A percentile compares a stretch with the other conserved stretches of the same genome.
Conservation (phyloP, 1,284 basidiomycete species). For the Ceratobasidium papillatum region DNA sequence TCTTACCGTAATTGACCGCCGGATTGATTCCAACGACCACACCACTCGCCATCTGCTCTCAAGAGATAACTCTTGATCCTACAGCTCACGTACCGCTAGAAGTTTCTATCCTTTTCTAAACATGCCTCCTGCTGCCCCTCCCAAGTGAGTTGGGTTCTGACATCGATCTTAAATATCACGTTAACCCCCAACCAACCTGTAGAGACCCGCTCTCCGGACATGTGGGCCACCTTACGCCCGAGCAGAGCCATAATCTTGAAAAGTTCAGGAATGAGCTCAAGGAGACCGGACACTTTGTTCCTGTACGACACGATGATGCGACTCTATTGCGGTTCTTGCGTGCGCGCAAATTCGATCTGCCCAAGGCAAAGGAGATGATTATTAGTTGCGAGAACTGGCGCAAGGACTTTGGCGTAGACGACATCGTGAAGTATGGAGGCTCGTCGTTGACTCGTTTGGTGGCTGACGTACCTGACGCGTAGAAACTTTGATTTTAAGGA, state of each 20-base stretch:
- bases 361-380: conserved; percentile 87
- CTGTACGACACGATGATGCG: conserved; percentile 82
- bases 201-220: conserved; percentile 44
- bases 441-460: not conserved
- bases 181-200: not conserved
- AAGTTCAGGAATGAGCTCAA: conserved; percentile 75
- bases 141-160: not conserved
- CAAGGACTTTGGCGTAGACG: conserved; percentile 87
- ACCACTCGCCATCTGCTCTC: not conserved
- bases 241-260: conserved; percentile 76
- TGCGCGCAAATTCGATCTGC: conserved; percentile 91
- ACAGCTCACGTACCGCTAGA: not conserved
- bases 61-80: not conserved
- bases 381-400: conserved; percentile 88
- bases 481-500: conserved; percentile 93
- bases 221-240: conserved; percentile 44
- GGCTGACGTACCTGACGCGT: conserved; percentile 14
- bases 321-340: conserved; percentile 88
- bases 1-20: not conserved
- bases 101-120: not conserved
- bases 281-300: conserved; percentile 68
- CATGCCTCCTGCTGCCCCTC: conserved; percentile 28
- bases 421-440: conserved; percentile 75
- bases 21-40: conserved; percentile 19
- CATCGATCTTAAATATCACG: not conserved